Evolutionary conservation across 75 land plant species (phyloP), one percentile per base, ranked within the genome.

Genomic region (Picea sitchensis): DNA sequence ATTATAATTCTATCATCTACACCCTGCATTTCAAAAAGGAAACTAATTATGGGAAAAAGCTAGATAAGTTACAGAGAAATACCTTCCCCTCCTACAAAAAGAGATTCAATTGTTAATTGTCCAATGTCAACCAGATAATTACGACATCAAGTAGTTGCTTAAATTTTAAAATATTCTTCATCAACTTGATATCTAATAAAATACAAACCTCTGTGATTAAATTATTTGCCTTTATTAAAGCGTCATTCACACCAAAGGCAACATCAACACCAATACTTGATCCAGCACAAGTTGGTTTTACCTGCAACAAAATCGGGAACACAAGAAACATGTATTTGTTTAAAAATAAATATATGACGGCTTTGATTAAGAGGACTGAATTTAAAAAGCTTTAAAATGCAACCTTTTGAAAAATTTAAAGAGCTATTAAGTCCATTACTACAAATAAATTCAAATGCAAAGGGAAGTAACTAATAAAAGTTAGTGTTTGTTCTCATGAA

Each of bases 261-360:
- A 92, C 94, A 77, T 80, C 79, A 23, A 94, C 95, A 73, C 95
- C 95, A 78, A 94, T 86, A 77, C 96, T 94, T 75, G 96, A 94
- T 73, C 96, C 96, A 61, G 91, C 87, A 59, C 85, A 82, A 78
- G 92, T 82, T 78, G 95, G 96, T 73, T 94, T 94, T 8, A 94
- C 96, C 96, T 93, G 78, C 34, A 84, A 69, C 6, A 13, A n/a
- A 26, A 58, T 26, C 9, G 56, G 12, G 11, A 51, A 76, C 15
- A 61, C 58, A 21, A 78, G 4, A 62, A 36, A n/a, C 18, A 20
- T 31, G 17, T 34, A 64, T 36, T 2, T 63, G 31, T 63, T 34
- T 20, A 69, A 69, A 20, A 20, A 20, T 9, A 20, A 14, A 7
- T 6, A 51, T n/a, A 71, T 71, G 9, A 44, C 8, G 41, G 9